phyloP scores from a whole-genome alignment of 495 filamentous ascomycete genomes.

The Talaromyces ruber region DNA sequence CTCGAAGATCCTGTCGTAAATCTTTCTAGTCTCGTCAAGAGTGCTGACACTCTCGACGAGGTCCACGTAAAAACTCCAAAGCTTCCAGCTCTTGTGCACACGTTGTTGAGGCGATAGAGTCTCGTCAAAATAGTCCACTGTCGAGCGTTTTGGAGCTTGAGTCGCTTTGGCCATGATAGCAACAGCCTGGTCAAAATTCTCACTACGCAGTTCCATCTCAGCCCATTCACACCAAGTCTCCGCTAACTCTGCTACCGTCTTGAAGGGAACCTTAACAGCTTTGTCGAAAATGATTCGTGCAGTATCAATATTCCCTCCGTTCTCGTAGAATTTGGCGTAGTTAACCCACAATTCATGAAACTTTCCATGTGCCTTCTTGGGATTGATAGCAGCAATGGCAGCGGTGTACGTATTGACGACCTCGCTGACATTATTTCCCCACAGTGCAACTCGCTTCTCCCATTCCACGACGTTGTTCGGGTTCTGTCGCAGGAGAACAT shows the following conservation, averaged over 20 bases:
- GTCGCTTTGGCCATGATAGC: conserved; percentile 96
- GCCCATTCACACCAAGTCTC: conserved; percentile 99
- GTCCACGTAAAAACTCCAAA: conserved; percentile 99
- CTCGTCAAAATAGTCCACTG: conserved; percentile 97
- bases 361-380: conserved; percentile 88
- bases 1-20: conserved; percentile 97
- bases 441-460: conserved; percentile 91
- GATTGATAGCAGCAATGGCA: conserved; percentile 85
- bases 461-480: conserved; percentile 95
- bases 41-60: conserved; percentile 90
- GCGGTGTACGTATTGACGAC: conserved; percentile 93
- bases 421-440: conserved; percentile 88
- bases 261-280: conserved; percentile 94
- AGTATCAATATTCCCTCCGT: conserved; percentile 73
- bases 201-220: conserved; percentile 90
- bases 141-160: conserved; percentile 88
- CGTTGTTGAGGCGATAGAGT: conserved; percentile 87
- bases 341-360: conserved; percentile 96
- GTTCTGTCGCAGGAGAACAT: conserved; percentile 91
- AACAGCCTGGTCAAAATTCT: conserved; percentile 92
- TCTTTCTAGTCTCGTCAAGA: conserved; percentile 83
- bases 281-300: conserved; percentile 94
- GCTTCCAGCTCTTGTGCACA: conserved; percentile 98
- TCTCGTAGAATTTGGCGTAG: conserved; percentile 97
- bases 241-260: conserved; percentile 86